Percentiles rank a stretch among this genome's conserved stretches.
Conservation (phyloP, 1,284 basidiomycete genomes). For the Mycena citricolor region DNA sequence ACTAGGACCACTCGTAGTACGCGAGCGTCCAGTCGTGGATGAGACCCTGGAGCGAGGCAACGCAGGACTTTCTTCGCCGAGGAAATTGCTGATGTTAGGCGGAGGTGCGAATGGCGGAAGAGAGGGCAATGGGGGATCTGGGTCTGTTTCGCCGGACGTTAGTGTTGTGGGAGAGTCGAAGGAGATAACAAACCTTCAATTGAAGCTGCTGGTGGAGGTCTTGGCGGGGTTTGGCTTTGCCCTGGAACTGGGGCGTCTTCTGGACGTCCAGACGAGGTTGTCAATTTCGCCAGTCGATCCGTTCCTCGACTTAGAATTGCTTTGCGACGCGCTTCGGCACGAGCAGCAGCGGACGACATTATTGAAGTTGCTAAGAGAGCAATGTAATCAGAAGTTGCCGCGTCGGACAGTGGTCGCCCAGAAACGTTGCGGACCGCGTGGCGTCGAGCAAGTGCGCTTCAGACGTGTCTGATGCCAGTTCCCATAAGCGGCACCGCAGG, state of each 20-base stretch:
- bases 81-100: slow-evolving; percentile 45
- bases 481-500: no score
- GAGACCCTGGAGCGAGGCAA: slow-evolving; percentile 27
- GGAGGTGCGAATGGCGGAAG: slow-evolving; percentile 15
- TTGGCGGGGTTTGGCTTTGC: no score
- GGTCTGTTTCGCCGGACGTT: no score
- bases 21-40: slow-evolving; percentile 19
- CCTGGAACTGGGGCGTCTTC: slow-evolving; percentile 65
- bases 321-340: slow-evolving; percentile 70
- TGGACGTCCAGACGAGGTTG: slow-evolving; percentile 66
- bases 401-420: no score
- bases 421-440: no score
- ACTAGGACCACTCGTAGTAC: slow-evolving; percentile 24
- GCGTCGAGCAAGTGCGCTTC: no score
- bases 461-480: no score
- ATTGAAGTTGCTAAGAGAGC: no score
- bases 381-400: no score
- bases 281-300: slow-evolving; percentile 73
- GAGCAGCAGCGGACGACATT: slow-evolving; percentile 51
- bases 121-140: slow-evolving; percentile 45
- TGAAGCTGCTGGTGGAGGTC: no score
- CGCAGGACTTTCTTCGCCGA: slow-evolving; percentile 56
- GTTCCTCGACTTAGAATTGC: slow-evolving; percentile 68
- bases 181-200: no score
- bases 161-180: no score